Percentiles rank a stretch among this genome's conserved stretches.
These are phyloP conservation scores for Colletotrichum kahawae DNA, from an alignment of 2,329 filamentous ascomycete species.

Conservation along the genomic window DNA sequence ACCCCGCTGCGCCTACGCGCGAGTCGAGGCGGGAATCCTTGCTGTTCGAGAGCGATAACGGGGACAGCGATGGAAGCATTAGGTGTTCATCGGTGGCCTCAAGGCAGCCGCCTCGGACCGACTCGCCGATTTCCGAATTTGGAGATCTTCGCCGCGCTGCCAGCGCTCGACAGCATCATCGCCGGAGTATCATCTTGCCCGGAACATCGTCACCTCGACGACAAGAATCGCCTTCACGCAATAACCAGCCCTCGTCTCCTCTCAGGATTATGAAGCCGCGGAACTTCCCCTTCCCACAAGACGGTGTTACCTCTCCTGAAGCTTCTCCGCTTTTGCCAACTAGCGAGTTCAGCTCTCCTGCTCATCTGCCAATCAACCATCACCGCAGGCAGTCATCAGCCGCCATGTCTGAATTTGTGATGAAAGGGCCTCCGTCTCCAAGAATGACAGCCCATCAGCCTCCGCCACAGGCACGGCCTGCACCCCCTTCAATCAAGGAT, in stretches of 20 bases:
- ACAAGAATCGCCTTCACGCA: slow-evolving; percentile 86
- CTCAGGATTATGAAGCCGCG: slow-evolving; percentile 85
- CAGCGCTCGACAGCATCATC: slow-evolving; percentile 82
- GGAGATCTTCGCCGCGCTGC: slow-evolving; percentile 76
- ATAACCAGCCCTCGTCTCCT: slow-evolving; percentile 79
- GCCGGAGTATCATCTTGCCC: slow-evolving; percentile 84
- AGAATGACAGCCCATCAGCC: slow-evolving; percentile 78
- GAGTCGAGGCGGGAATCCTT: slow-evolving; percentile 79
- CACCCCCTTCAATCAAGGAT: slow-evolving; percentile 96
- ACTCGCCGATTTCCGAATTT: slow-evolving; percentile 90
- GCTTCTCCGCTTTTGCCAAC: slow-evolving; percentile 85
- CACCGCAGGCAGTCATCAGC: slow-evolving; percentile 92
- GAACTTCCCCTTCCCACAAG: slow-evolving; percentile 60
- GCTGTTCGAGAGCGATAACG: slow-evolving; percentile 81
- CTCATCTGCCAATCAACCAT: slow-evolving; percentile 64
- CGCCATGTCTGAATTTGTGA: slow-evolving; percentile 73
- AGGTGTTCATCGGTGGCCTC: slow-evolving; percentile 80
- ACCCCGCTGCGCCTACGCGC: slow-evolving; percentile 61
- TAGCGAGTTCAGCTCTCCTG: slow-evolving; percentile 81
- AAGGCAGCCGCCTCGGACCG: slow-evolving; percentile 71
- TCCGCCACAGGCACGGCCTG: slow-evolving; percentile 83
- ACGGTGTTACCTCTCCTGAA: slow-evolving; percentile 80
- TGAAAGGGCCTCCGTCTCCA: slow-evolving; percentile 80
- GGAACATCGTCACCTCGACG: slow-evolving; percentile 79
- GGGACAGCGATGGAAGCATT: slow-evolving; percentile 87